Evolutionary conservation across 768 basidiomycete genomes (phyloP).

Genomic region (Xerocomus brunneocitrinus): DNA sequence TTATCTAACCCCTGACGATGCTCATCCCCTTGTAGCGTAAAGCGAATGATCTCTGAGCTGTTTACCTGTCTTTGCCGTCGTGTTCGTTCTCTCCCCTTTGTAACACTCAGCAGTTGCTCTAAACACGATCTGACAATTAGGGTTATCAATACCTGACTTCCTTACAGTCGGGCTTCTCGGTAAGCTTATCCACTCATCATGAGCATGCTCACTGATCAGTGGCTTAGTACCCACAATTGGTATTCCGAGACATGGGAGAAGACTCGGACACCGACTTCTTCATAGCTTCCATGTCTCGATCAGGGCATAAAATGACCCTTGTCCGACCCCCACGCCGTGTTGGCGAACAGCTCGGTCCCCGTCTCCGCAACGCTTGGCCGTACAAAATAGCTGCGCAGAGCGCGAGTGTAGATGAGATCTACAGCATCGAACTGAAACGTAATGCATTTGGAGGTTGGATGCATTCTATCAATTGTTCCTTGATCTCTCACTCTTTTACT

Average conservation of each 20-base stretch:
- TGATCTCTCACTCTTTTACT: slow-evolving; percentile 4
- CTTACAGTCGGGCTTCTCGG: slow-evolving; percentile 53
- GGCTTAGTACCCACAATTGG: slow-evolving; percentile 54
- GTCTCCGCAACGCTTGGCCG: slow-evolving; percentile 39
- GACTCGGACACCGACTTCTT: slow-evolving; percentile 57
- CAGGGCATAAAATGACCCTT: slow-evolving; percentile 51
- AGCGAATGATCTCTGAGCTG: slow-evolving; percentile 54
- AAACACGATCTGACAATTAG: slow-evolving; percentile 33
- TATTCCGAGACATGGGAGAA: slow-evolving; percentile 53
- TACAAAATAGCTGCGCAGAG: slow-evolving; percentile 40
- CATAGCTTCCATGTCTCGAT: slow-evolving; percentile 56
- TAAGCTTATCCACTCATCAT: slow-evolving; percentile 26
- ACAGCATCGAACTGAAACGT: slow-evolving; percentile 53
- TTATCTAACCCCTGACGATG: not conserved
- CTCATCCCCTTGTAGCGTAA: slow-evolving; percentile 43
- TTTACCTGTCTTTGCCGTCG: slow-evolving; percentile 57
- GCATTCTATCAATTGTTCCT: not conserved
- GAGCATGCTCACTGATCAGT: slow-evolving; percentile 6
- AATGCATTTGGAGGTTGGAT: slow-evolving; percentile 32
- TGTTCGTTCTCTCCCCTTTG: slow-evolving; percentile 35
- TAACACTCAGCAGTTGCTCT: slow-evolving; percentile 8
- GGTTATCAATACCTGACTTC: slow-evolving; percentile 68
- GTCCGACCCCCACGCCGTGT: slow-evolving; percentile 39
- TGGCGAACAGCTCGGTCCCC: slow-evolving; percentile 34
- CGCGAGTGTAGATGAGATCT: slow-evolving; percentile 45